Evolutionary conservation across 345 rosid species (phyloP).

Genomic region (Iberis pinnata): DNA sequence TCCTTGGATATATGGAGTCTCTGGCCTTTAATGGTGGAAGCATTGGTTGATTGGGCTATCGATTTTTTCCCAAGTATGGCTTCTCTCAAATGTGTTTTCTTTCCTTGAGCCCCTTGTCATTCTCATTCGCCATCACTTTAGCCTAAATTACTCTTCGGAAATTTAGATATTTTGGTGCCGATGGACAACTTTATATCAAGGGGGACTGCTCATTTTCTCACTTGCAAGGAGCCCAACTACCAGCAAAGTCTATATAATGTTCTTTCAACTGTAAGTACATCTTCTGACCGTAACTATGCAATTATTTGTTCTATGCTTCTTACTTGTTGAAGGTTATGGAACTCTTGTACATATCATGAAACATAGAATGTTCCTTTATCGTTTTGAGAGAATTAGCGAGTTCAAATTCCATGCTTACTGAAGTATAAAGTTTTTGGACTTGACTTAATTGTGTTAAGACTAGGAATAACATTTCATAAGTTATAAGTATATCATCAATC

Average conservation of each 20-base stretch:
- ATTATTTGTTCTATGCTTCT: conserved; percentile 12
- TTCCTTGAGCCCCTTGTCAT: neutral
- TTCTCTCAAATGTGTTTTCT: conserved; percentile 16
- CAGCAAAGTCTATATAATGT: conserved; percentile 92
- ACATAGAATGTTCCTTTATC: conserved; percentile 10
- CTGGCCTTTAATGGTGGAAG: conserved; percentile 96
- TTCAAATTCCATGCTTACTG: neutral
- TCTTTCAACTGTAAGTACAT: conserved; percentile 77
- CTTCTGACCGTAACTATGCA: conserved; percentile 16
- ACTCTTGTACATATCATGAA: conserved; percentile 2
- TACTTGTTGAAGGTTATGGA: conserved; percentile 10
- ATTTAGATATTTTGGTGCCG: conserved; percentile 88
- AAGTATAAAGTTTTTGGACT: conserved; percentile 10
- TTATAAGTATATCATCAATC: conserved; percentile 14
- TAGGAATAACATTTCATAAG: neutral
- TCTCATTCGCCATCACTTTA: neutral
- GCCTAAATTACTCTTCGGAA: conserved; percentile 16
- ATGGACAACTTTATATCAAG: conserved; percentile 92
- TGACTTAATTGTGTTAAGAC: conserved; percentile 2
- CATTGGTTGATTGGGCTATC: conserved; percentile 92
- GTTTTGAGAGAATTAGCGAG: neutral
- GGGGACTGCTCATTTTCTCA: conserved; percentile 84
- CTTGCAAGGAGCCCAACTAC: conserved; percentile 89
- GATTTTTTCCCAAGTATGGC: conserved; percentile 83
- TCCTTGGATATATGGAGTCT: conserved; percentile 96